These are phyloP conservation scores for Nothophytophthora sp. DNA, from an alignment of 352 stramenopile species.

Conservation along the genomic window DNA sequence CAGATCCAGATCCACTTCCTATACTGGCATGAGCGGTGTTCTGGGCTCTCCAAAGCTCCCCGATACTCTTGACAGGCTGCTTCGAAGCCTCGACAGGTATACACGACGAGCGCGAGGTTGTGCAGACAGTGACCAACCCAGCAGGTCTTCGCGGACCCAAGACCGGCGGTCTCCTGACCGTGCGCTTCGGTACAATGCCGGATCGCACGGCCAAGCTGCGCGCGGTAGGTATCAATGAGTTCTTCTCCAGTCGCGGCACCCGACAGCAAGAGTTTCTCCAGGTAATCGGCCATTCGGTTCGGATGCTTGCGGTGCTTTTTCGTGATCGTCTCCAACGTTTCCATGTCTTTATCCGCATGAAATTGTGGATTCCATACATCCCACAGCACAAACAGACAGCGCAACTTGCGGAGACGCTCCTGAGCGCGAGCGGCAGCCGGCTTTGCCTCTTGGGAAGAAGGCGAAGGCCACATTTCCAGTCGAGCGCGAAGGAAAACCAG, in stretches of 20 bases:
- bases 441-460: conserved; percentile 4
- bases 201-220: conserved; percentile 41
- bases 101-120: conserved; percentile 64
- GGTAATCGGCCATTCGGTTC: conserved; percentile 8
- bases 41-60: conserved; percentile 8
- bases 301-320: conserved; percentile 45
- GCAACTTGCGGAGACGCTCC: conserved; percentile 12
- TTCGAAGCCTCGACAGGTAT: conserved; percentile 49
- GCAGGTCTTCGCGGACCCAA: conserved; percentile 8
- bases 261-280: conserved; percentile 21
- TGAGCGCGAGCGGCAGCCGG: neutral
- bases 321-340: conserved; percentile 34
- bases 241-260: conserved; percentile 14
- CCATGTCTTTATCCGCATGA: conserved; percentile 7
- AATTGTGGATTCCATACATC: conserved; percentile 26
- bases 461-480: conserved; percentile 31
- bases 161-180: no score
- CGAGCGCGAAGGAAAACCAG: conserved; percentile 55
- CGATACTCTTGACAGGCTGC: conserved; percentile 51
- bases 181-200: conserved; percentile 19
- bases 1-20: conserved; percentile 34
- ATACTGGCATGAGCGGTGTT: conserved; percentile 22
- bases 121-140: conserved; percentile 56
- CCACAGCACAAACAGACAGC: conserved; percentile 42
- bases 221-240: conserved; percentile 41